Conservation (phyloP, 208 protist genomes). For the Herpetomonas muscarum region DNA sequence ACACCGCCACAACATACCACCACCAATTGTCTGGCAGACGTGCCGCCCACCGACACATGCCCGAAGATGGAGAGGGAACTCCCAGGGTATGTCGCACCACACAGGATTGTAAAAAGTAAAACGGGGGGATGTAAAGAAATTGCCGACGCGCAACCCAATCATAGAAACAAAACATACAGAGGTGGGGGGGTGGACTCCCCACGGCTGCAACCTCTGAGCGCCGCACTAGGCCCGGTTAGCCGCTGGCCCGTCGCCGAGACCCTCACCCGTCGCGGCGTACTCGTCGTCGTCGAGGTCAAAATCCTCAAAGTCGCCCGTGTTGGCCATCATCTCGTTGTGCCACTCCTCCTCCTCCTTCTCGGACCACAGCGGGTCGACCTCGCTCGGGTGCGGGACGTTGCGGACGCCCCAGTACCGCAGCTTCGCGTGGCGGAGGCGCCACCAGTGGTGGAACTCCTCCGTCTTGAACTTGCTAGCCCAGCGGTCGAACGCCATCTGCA, state of each 20-base stretch:
- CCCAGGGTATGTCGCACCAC: too few species aligned
- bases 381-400: slow-evolving; percentile 89
- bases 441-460: slow-evolving; percentile 91
- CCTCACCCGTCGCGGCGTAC: slow-evolving; percentile 60
- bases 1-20: too few species aligned
- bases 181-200: too few species aligned
- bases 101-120: too few species aligned
- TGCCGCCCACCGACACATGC: too few species aligned
- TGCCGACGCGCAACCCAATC: too few species aligned
- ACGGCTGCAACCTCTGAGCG: too few species aligned
- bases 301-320: slow-evolving; percentile 84
- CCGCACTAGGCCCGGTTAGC: too few species aligned
- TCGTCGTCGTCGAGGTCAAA: slow-evolving; percentile 79
- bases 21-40: too few species aligned
- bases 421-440: slow-evolving; percentile 86
- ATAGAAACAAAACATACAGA: too few species aligned
- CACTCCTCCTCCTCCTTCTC: slow-evolving; percentile 92
- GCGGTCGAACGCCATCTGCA: slow-evolving; percentile 92
- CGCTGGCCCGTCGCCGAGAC: slow-evolving; percentile 18
- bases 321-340: slow-evolving; percentile 88
- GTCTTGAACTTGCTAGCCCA: slow-evolving; percentile 92
- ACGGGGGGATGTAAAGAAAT: too few species aligned
- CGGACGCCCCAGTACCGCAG: slow-evolving; percentile 88
- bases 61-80: too few species aligned
- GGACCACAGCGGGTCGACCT: slow-evolving; percentile 88